phyloP scores from a whole-genome alignment of 225 moss, liverwort and hornwort genomes.

The Asterella californica region DNA sequence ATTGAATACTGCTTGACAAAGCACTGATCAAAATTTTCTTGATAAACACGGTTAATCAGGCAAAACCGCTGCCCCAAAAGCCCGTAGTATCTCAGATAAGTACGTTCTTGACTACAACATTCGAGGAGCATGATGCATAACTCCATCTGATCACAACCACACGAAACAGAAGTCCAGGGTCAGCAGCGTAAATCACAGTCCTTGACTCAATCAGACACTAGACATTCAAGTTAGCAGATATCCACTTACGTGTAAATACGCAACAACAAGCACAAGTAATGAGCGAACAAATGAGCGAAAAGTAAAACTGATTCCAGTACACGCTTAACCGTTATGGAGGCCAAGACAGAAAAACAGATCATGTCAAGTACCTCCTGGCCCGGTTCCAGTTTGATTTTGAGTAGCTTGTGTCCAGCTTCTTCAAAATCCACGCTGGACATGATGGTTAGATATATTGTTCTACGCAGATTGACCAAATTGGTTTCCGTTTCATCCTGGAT shows the following conservation, averaged over 20 bases:
- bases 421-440: conserved; percentile 95
- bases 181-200: neutral
- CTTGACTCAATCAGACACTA: neutral
- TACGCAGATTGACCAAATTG: conserved; percentile 78
- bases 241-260: neutral
- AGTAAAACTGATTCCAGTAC: too few species aligned
- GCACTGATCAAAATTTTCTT: conserved; percentile 81
- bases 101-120: conserved; percentile 89
- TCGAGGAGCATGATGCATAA: conserved; percentile 89
- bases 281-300: neutral
- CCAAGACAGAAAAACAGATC: neutral
- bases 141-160: conserved; percentile 57
- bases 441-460: conserved; percentile 80
- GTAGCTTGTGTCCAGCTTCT: conserved; percentile 90
- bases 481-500: conserved; percentile 96
- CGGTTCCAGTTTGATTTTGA: conserved; percentile 87
- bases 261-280: neutral
- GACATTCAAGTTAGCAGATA: neutral
- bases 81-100: conserved; percentile 81
- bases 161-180: neutral
- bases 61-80: conserved; percentile 81
- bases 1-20: conserved; percentile 91
- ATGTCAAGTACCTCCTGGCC: conserved; percentile 66
- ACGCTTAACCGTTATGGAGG: too few species aligned
- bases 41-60: conserved; percentile 81